phyloP scores from a whole-genome alignment of 257 asterid genomes.

The Plantago ovata region DNA sequence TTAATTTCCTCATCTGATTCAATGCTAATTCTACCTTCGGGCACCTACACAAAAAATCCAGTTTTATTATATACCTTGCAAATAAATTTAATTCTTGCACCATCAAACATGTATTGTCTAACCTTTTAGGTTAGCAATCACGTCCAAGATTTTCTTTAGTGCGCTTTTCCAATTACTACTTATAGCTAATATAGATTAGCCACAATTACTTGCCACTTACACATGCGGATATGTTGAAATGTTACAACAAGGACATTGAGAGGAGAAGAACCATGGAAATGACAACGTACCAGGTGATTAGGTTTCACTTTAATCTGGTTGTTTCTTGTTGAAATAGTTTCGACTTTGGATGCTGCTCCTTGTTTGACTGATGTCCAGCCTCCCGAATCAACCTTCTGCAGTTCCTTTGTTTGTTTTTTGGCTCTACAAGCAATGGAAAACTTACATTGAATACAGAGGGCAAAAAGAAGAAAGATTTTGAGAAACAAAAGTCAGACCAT shows the following conservation, averaged over 20 bases:
- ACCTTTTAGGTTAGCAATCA: neutral
- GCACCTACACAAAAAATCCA: conserved; percentile 30
- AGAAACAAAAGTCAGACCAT: neutral
- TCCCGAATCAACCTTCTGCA: conserved; percentile 44
- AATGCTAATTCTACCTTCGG: conserved; percentile 30
- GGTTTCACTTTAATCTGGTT: conserved; percentile 34
- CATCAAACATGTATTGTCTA: neutral
- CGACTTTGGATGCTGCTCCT: conserved; percentile 31
- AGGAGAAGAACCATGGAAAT: conserved; percentile 21
- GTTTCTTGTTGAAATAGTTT: conserved; percentile 27
- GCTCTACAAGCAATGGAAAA: conserved; percentile 28
- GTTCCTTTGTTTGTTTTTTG: conserved; percentile 30
- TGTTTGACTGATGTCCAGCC: conserved; percentile 75
- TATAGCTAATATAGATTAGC: conserved; percentile 7
- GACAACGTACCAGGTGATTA: conserved; percentile 39
- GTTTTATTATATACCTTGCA: conserved; percentile 19
- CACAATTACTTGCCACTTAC: conserved; percentile 7
- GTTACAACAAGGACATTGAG: conserved; percentile 12
- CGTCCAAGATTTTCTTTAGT: no score
- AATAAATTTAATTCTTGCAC: conserved; percentile 15
- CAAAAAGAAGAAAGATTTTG: neutral
- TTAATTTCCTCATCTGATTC: conserved; percentile 81
- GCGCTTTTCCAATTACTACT: conserved; percentile 6
- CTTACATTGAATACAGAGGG: conserved; percentile 9
- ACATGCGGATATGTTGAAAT: conserved; percentile 4